phyloP scores from a whole-genome alignment of 2,329 filamentous ascomycete species.

The Colletotrichum noveboracense region DNA sequence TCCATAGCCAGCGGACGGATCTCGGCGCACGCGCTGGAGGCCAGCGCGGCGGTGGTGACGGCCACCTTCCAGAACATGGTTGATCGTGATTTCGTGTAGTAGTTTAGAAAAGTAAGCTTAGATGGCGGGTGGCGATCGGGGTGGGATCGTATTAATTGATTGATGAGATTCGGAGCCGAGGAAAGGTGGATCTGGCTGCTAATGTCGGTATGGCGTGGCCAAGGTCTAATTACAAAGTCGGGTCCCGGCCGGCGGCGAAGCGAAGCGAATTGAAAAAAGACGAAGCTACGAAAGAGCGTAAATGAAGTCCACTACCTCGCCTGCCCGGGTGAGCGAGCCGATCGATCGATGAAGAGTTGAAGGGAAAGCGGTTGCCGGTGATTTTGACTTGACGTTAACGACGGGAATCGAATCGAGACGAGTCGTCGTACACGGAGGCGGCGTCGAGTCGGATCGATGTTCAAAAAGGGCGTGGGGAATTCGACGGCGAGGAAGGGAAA shows the following conservation, averaged over 20 bases:
- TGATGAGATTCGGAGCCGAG: slow-evolving; percentile 5
- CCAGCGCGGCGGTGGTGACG: slow-evolving; percentile 14
- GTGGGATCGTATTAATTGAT: slow-evolving; percentile 8
- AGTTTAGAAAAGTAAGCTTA: background rate
- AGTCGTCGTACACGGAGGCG: background rate
- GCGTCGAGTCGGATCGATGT: slow-evolving; percentile 23
- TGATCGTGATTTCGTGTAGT: background rate
- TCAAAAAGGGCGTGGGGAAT: slow-evolving; percentile 10
- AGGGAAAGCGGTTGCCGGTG: background rate
- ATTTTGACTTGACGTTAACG: slow-evolving; percentile 12
- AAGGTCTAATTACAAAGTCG: slow-evolving; percentile 21
- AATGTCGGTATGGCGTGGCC: slow-evolving; percentile 10
- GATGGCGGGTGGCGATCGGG: background rate
- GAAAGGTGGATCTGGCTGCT: slow-evolving; percentile 6
- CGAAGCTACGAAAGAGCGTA: slow-evolving; percentile 12
- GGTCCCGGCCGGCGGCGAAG: slow-evolving; percentile 25
- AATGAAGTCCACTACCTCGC: slow-evolving; percentile 6
- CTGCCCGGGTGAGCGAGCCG: background rate
- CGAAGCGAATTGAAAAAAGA: slow-evolving; percentile 19
- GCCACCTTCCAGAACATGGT: slow-evolving; percentile 23
- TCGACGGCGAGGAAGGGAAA: background rate
- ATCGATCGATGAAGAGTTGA: background rate
- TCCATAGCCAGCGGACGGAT: slow-evolving; percentile 25
- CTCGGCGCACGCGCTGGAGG: slow-evolving; percentile 20
- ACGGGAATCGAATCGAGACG: background rate